Base-by-base conservation (phyloP, 2,329 filamentous ascomycete species). In the Metarhizium humberi region DNA sequence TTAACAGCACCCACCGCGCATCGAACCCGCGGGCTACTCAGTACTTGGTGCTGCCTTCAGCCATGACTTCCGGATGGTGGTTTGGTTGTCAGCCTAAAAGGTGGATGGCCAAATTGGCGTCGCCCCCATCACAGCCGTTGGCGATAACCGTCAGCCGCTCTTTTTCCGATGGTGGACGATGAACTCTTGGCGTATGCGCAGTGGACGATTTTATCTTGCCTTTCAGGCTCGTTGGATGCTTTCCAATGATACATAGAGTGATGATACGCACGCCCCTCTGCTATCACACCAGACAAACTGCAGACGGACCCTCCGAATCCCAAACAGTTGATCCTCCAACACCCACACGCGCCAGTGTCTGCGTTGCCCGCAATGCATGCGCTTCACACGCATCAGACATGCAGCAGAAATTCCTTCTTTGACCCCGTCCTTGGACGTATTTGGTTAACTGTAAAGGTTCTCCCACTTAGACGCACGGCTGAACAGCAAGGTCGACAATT, bases 371-470 rank as follows among this genome's bases (percentile, higher is more conserved):
- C 51, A 51, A 45, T 34, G 50, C 49, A 56, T 50, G 40, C 52
- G 48, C 55, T 55, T 34, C 51, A 30, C 20, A 3, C 43, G 46
- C 56, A 53, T 56, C 54, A 56, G 54, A 53, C 56, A 53, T 58
- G 56, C 50, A 53, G 48, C 16, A 45, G 51, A 38, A 50, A 45
- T 56, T 51, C 40, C 55, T 55, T 38, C 29, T 55, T 56, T 34
- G 45, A 52, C 16, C 43, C 52, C 29, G 13, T 51, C 25, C 49
- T 42, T 48, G 42, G 43, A 32, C 20, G n/a, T 29, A 16, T 36
- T 42, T 52, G 54, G 20, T 50, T 42, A 36, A 20, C 34, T 16
- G 30, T 10, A 38, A 42, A 36, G 40, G n/a, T 40, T 52, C 43
- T 49, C 43, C 50, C 25, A 47, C 42, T 18, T 51, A 36, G 43